Percentiles rank a stretch among this genome's conserved stretches.
These are phyloP conservation scores for Leccinum barrowsii DNA, from an alignment of 768 basidiomycete genomes.

Conservation along the genomic window DNA sequence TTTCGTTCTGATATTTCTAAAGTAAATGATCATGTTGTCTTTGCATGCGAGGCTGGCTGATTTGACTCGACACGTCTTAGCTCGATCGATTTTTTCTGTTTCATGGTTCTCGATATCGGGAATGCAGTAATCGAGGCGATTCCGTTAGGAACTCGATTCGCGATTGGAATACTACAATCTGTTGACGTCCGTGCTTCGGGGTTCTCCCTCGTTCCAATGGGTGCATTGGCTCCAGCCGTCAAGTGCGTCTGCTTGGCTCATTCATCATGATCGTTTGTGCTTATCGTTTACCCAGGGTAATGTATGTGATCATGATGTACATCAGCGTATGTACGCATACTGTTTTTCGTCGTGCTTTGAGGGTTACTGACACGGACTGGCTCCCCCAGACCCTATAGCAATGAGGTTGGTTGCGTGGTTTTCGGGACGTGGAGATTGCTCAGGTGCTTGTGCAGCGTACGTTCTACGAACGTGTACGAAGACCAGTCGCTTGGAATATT, in stretches of 20 bases:
- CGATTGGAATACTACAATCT: conserved; percentile 77
- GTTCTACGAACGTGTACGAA: conserved; percentile 93
- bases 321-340: conserved; percentile 67
- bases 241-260: conserved; percentile 49
- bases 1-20: conserved; percentile 61
- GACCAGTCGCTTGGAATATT: conserved; percentile 87
- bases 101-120: conserved; percentile 85
- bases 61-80: conserved; percentile 34
- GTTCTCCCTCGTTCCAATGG: conserved; percentile 71
- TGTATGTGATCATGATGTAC: conserved; percentile 95
- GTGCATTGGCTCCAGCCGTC: conserved; percentile 81
- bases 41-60: background rate
- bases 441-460: conserved; percentile 51
- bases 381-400: conserved; percentile 64
- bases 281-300: conserved; percentile 46
- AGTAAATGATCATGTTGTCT: conserved; percentile 38
- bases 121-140: conserved; percentile 65
- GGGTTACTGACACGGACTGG: conserved; percentile 2
- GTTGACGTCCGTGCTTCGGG: conserved; percentile 84
- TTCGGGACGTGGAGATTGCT: background rate
- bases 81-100: conserved; percentile 82
- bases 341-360: background rate
- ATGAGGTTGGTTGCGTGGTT: conserved; percentile 52
- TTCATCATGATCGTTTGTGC: background rate
- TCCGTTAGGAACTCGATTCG: conserved; percentile 65